Evolutionary conservation across 139 green algal genomes (phyloP).

Genomic region (Tetraselmis striata): DNA sequence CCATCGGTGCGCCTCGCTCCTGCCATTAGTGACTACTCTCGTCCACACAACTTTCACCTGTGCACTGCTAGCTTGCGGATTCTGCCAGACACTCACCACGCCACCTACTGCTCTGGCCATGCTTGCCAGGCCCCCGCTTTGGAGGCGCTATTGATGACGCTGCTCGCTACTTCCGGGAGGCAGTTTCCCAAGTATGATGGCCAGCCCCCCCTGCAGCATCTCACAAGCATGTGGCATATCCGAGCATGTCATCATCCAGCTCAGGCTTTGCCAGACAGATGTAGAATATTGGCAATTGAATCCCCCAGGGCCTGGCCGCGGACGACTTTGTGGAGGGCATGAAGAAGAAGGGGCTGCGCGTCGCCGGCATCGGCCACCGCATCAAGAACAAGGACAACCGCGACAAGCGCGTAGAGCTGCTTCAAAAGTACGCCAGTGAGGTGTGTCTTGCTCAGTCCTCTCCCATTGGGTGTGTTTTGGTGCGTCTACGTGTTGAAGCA

Average conservation of each 20-base stretch:
- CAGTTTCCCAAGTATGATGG: not conserved
- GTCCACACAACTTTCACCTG: not conserved
- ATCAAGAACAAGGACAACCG: conserved; percentile 95
- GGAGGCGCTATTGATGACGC: conserved; percentile 88
- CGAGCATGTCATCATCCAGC: too few species aligned
- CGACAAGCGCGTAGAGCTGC: conserved; percentile 89
- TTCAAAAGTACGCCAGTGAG: conserved; percentile 71
- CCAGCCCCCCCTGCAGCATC: too few species aligned
- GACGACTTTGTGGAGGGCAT: conserved; percentile 82
- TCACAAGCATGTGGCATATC: too few species aligned
- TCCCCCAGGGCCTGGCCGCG: conserved; percentile 35
- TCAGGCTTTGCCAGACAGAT: too few species aligned
- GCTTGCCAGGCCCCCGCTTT: conserved; percentile 66
- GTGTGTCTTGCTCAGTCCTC: conserved; percentile 22
- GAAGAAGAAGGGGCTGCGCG: conserved; percentile 70
- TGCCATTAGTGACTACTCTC: not conserved
- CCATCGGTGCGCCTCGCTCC: conserved; percentile 45
- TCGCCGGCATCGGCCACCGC: conserved; percentile 86
- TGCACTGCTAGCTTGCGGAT: too few species aligned
- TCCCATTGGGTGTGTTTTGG: too few species aligned
- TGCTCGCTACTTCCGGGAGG: conserved; percentile 65
- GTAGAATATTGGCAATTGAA: too few species aligned
- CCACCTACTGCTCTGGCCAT: not conserved
- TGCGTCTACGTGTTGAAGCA: too few species aligned
- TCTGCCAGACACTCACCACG: too few species aligned